phyloP scores from a whole-genome alignment of 768 basidiomycete genomes.

The Rhodotorula babjevae region DNA sequence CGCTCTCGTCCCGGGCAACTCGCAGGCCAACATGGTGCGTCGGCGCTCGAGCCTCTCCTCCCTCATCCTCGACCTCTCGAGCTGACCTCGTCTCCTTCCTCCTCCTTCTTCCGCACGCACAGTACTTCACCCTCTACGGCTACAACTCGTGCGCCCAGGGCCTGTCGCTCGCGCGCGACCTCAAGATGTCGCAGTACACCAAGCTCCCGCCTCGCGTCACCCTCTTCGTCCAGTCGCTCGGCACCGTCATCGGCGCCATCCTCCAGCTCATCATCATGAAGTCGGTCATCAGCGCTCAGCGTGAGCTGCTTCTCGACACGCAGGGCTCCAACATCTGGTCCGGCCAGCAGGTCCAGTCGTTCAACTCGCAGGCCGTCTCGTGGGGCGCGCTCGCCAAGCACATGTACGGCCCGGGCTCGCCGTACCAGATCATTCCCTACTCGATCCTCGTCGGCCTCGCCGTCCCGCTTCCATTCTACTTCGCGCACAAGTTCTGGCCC shows the following conservation, averaged over 20 bases:
- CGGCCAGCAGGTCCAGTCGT: slow-evolving; percentile 54
- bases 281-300: slow-evolving; percentile 56
- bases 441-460: slow-evolving; percentile 54
- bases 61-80: too few relatives aligned
- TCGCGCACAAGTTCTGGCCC: slow-evolving; percentile 52
- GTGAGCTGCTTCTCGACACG: slow-evolving; percentile 55
- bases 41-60: slow-evolving; percentile 3
- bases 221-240: slow-evolving; percentile 58
- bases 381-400: slow-evolving; percentile 56
- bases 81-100: not conserved
- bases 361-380: slow-evolving; percentile 57
- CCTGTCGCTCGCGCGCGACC: slow-evolving; percentile 56
- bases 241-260: slow-evolving; percentile 55
- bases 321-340: slow-evolving; percentile 63
- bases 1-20: slow-evolving; percentile 56
- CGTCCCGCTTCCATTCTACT: slow-evolving; percentile 58
- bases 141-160: slow-evolving; percentile 53
- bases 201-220: slow-evolving; percentile 64
- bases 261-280: slow-evolving; percentile 58
- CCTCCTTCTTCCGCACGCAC: not conserved
- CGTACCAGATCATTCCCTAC: slow-evolving; percentile 56
- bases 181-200: slow-evolving; percentile 55
- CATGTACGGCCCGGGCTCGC: slow-evolving; percentile 46
- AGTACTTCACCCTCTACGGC: slow-evolving; percentile 49
- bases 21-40: slow-evolving; percentile 61